Conservation (phyloP, 1,284 basidiomycete genomes). For the Rhodotorula sp. region DNA sequence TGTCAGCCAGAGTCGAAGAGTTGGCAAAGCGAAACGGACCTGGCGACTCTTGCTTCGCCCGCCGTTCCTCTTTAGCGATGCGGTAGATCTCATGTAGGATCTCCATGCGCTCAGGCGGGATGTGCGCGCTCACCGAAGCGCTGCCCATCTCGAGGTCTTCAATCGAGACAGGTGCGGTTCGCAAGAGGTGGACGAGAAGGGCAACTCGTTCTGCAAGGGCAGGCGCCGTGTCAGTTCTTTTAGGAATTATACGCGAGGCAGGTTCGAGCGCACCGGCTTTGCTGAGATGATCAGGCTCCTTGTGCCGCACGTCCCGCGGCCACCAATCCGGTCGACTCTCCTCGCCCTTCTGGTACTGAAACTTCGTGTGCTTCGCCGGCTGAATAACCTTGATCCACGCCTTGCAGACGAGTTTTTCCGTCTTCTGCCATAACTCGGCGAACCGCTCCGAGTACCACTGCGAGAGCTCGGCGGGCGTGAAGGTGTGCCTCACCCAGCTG, state of each 20-base stretch:
- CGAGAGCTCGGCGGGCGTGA: conserved; percentile 44
- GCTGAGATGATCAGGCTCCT: conserved; percentile 57
- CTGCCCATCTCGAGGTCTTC: conserved; percentile 54
- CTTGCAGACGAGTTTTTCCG: conserved; percentile 57
- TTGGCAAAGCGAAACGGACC: not conserved
- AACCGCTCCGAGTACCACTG: conserved; percentile 48
- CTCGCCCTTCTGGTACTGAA: conserved; percentile 58
- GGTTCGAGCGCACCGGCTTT: conserved; percentile 49
- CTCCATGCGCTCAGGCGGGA: conserved; percentile 53
- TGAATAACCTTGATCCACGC: conserved; percentile 58
- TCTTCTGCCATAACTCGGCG: conserved; percentile 54
- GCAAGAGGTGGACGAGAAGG: conserved; percentile 53
- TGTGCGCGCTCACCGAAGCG: conserved; percentile 53
- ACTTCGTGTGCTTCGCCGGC: conserved; percentile 57
- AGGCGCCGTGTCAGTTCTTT: not conserved
- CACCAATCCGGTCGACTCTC: conserved; percentile 56
- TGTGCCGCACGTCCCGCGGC: conserved; percentile 55
- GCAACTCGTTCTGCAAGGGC: conserved; percentile 51
- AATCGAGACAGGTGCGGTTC: conserved; percentile 50
- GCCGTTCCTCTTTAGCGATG: conserved; percentile 52
- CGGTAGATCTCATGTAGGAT: conserved; percentile 56
- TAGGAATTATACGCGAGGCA: too few species aligned
- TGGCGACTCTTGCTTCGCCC: not conserved
- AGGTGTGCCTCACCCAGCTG: conserved; percentile 36
- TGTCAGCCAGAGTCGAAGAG: not conserved